Percentiles rank a stretch among this genome's conserved stretches.
These are phyloP conservation scores for Pichia sp. DNA, from an alignment of 1,139 yeast species.

Conservation along the genomic window DNA sequence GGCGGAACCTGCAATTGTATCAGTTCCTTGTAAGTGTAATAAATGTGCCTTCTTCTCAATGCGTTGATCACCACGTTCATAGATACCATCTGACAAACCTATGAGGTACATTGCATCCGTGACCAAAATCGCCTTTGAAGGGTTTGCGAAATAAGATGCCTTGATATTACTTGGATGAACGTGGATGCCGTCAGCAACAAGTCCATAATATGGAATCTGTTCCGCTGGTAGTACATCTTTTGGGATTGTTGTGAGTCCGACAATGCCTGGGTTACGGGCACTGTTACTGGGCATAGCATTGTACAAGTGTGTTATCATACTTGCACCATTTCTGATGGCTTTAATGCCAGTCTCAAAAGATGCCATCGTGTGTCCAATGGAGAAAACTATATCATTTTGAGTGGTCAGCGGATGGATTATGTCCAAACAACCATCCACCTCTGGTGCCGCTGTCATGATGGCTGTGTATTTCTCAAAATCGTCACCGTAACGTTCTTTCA, in stretches of 20 bases:
- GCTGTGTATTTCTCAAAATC: slow-evolving; percentile 35
- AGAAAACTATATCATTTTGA: slow-evolving; percentile 33
- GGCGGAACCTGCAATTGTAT: slow-evolving; percentile 59
- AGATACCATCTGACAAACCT: slow-evolving; percentile 45
- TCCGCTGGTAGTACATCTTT: slow-evolving; percentile 17
- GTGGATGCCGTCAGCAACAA: slow-evolving; percentile 58
- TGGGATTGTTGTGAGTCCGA: slow-evolving; percentile 33
- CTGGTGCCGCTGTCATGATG: slow-evolving; percentile 59
- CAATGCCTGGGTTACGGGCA: slow-evolving; percentile 54
- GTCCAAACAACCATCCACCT: slow-evolving; percentile 47
- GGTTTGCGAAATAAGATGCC: slow-evolving; percentile 47
- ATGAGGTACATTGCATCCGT: slow-evolving; percentile 58
- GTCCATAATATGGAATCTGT: slow-evolving; percentile 45
- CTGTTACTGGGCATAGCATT: slow-evolving; percentile 68
- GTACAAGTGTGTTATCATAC: slow-evolving; percentile 57
- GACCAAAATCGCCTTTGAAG: slow-evolving; percentile 50
- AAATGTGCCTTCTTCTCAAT: slow-evolving; percentile 45
- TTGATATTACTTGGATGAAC: slow-evolving; percentile 53
- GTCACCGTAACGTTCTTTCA: slow-evolving; percentile 34
- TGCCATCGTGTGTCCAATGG: slow-evolving; percentile 54
- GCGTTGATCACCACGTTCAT: slow-evolving; percentile 42
- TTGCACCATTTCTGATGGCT: slow-evolving; percentile 48
- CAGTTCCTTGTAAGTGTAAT: slow-evolving; percentile 47
- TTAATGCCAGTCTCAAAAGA: slow-evolving; percentile 41
- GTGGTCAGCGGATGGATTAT: slow-evolving; percentile 37